These are phyloP conservation scores for Penicillium sp. DNA, from an alignment of 2,329 filamentous ascomycete species.

Conservation along the genomic window DNA sequence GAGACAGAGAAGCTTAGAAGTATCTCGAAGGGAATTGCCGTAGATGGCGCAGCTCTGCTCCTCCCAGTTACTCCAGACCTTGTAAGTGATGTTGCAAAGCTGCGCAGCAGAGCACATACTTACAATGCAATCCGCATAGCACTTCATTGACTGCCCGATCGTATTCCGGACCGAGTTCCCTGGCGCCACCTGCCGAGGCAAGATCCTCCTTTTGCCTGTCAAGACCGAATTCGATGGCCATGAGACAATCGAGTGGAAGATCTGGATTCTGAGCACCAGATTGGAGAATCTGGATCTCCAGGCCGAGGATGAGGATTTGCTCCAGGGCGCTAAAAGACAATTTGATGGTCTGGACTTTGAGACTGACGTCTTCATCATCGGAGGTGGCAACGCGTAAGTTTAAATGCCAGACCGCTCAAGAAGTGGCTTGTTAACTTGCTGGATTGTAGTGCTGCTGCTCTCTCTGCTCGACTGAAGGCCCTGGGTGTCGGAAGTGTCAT, in stretches of 20 bases:
- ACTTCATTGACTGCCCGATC: constrained; percentile 32
- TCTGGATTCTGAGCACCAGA: constrained; percentile 26
- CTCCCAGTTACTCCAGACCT: constrained; percentile 12
- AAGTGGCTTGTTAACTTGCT: not conserved
- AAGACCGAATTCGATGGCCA: not conserved
- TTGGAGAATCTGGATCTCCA: constrained; percentile 20
- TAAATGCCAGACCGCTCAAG: not conserved
- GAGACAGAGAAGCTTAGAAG: constrained; percentile 8
- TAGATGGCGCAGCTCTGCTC: constrained; percentile 14
- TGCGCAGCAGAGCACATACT: not conserved
- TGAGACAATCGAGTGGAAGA: constrained; percentile 20
- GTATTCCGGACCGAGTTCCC: constrained; percentile 32
- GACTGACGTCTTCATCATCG: constrained; percentile 36
- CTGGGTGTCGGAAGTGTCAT: constrained; percentile 42
- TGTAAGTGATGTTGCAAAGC: constrained; percentile 5
- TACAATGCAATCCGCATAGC: constrained; percentile 12
- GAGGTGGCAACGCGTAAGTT: constrained; percentile 42
- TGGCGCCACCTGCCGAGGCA: constrained; percentile 29
- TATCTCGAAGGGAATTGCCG: constrained; percentile 1
- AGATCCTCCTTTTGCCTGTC: constrained; percentile 29
- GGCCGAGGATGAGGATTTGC: constrained; percentile 22
- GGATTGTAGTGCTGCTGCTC: constrained; percentile 35
- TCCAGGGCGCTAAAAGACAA: constrained; percentile 14
- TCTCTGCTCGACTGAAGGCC: constrained; percentile 45
- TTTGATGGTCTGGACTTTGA: constrained; percentile 4